A percentile compares a stretch with the other conserved stretches of the same genome.
Evolutionary conservation across 257 asterid species (phyloP).

Genomic region (Solanum raphanifolium): DNA sequence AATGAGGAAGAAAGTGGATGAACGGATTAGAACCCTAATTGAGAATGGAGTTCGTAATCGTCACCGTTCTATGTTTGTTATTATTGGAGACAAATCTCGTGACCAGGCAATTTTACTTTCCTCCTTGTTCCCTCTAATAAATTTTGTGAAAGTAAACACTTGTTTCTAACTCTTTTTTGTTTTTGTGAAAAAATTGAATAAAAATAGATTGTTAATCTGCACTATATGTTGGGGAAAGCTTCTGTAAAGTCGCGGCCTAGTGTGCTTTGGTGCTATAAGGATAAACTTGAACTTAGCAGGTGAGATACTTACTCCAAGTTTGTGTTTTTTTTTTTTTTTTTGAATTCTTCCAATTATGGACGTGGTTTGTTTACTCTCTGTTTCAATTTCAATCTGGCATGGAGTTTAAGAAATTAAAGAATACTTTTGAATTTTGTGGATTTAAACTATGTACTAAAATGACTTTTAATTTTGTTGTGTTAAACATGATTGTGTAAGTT

Average conservation of each 20-base stretch:
- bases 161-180: neutral
- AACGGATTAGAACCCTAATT: constrained; percentile 75
- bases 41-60: constrained; percentile 82
- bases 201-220: constrained; percentile 67
- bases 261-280: constrained; percentile 94
- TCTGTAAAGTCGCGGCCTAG: constrained; percentile 60
- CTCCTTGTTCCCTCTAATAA: neutral
- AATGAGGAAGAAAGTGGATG: constrained; percentile 85
- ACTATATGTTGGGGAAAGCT: constrained; percentile 59
- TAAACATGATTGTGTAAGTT: neutral
- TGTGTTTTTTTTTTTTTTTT: too few relatives aligned
- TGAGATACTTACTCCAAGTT: neutral
- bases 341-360: neutral
- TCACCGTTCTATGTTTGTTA: constrained; percentile 85
- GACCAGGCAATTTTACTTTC: constrained; percentile 32
- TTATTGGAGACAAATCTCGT: constrained; percentile 85
- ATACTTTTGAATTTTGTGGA: neutral
- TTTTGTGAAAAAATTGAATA: neutral
- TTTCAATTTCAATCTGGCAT: neutral
- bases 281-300: constrained; percentile 94
- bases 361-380: neutral
- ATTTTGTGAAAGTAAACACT: neutral
- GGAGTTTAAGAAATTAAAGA: neutral
- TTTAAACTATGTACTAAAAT: neutral
- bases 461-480: neutral